phyloP scores from a whole-genome alignment of 2,329 filamentous ascomycete species.

The Hypoxylon sp. region DNA sequence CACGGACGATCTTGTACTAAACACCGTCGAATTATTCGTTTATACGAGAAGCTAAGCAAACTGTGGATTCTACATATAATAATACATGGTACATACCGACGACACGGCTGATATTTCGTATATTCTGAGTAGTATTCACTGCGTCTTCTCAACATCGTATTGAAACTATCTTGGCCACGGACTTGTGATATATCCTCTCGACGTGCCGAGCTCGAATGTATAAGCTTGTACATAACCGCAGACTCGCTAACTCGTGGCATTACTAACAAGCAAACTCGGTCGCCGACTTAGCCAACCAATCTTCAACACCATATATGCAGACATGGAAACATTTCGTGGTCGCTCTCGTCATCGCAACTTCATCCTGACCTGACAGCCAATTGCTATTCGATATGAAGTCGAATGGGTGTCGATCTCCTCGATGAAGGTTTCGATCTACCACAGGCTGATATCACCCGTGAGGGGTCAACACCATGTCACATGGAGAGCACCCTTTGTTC shows the following conservation, averaged over 20 bases:
- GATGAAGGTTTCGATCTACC: slow-evolving; percentile 26
- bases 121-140: too few relatives aligned
- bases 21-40: neutral
- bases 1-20: neutral
- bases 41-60: neutral
- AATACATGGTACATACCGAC: too few relatives aligned
- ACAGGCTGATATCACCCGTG: slow-evolving; percentile 42
- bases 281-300: neutral
- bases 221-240: too few relatives aligned
- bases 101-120: too few relatives aligned
- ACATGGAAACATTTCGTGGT: too few relatives aligned
- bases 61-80: too few relatives aligned
- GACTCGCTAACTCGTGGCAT: too few relatives aligned
- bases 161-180: too few relatives aligned
- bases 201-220: too few relatives aligned
- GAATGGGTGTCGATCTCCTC: slow-evolving; percentile 28
- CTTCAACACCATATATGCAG: neutral
- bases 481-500: slow-evolving; percentile 1
- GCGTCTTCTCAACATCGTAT: too few relatives aligned
- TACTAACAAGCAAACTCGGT: too few relatives aligned
- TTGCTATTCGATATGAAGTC: slow-evolving; percentile 21
- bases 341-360: slow-evolving; percentile 22
- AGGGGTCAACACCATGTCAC: slow-evolving; percentile 37
- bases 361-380: slow-evolving; percentile 18
- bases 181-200: too few relatives aligned